Evolutionary conservation across 768 basidiomycete species (phyloP).

Genomic region (Boletus reticuloceps): DNA sequence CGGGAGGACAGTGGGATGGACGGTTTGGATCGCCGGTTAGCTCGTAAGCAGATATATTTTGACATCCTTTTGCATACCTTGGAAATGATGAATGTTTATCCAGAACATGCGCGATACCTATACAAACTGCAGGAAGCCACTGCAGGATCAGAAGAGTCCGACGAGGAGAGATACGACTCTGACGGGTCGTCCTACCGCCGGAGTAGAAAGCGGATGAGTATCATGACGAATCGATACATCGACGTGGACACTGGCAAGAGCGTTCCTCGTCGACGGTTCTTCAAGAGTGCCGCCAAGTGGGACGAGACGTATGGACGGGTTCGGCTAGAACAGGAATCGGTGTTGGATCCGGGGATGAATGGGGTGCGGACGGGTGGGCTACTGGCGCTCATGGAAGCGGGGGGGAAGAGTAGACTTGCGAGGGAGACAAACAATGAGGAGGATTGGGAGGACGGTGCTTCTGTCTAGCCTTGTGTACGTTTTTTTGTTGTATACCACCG

Average conservation of each 20-base stretch:
- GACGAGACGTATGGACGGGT: slow-evolving; percentile 28
- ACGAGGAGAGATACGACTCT: slow-evolving; percentile 48
- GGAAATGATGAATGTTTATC: neutral
- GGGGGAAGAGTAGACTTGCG: slow-evolving; percentile 15
- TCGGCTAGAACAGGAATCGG: slow-evolving; percentile 20
- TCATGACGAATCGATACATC: slow-evolving; percentile 58
- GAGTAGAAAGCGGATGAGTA: slow-evolving; percentile 62
- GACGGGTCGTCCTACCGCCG: slow-evolving; percentile 42
- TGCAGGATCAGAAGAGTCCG: slow-evolving; percentile 45
- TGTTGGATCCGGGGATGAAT: slow-evolving; percentile 18
- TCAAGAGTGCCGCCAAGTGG: slow-evolving; percentile 47
- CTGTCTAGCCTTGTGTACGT: slow-evolving; percentile 10
- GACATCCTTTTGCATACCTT: neutral
- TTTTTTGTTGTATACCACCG: neutral
- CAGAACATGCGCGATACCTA: slow-evolving; percentile 67
- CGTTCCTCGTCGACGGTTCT: slow-evolving; percentile 51
- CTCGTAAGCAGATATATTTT: slow-evolving; percentile 49
- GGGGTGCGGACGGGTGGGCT: slow-evolving; percentile 13
- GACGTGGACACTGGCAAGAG: slow-evolving; percentile 40
- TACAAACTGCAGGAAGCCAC: slow-evolving; percentile 56
- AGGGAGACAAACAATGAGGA: slow-evolving; percentile 21
- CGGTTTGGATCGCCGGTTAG: slow-evolving; percentile 65
- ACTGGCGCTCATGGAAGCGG: slow-evolving; percentile 25
- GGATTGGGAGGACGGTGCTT: slow-evolving; percentile 32
- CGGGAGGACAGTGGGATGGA: slow-evolving; percentile 45